These are phyloP conservation scores for Talaromyces wortmannii DNA, from an alignment of 495 filamentous ascomycete species.

Conservation along the genomic window DNA sequence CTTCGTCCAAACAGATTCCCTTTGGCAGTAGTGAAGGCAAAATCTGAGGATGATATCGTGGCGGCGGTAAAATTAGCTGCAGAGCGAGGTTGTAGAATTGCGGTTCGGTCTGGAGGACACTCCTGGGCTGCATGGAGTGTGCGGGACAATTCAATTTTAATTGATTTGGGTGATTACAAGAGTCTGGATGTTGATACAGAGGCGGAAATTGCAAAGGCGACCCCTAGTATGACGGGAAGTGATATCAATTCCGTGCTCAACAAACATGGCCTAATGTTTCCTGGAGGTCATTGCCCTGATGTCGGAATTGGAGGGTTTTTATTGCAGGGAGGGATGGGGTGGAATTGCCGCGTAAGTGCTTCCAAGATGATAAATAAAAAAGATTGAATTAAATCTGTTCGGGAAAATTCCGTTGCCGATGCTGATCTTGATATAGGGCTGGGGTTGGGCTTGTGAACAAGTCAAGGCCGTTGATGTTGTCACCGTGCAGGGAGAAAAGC, in stretches of 20 bases:
- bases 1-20: slow-evolving; percentile 32
- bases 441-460: slow-evolving; percentile 50
- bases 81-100: slow-evolving; percentile 27
- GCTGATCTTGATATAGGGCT: slow-evolving; percentile 20
- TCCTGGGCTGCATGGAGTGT: slow-evolving; percentile 48
- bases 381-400: too few species aligned
- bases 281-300: slow-evolving; percentile 48
- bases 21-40: slow-evolving; percentile 35
- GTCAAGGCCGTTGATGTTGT: slow-evolving; percentile 42
- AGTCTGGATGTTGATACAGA: slow-evolving; percentile 26
- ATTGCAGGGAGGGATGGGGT: slow-evolving; percentile 50
- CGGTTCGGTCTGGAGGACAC: slow-evolving; percentile 49
- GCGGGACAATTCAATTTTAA: slow-evolving; percentile 39
- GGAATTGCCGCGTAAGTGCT: slow-evolving; percentile 39
- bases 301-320: slow-evolving; percentile 50
- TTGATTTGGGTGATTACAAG: slow-evolving; percentile 35
- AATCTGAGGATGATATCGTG: slow-evolving; percentile 26
- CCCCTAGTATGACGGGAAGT: slow-evolving; percentile 36
- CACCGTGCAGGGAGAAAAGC: slow-evolving; percentile 29
- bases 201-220: slow-evolving; percentile 23
- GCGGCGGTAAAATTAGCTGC: slow-evolving; percentile 37
- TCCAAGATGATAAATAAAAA: neutral
- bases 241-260: slow-evolving; percentile 34
- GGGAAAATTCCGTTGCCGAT: too few species aligned
- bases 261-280: slow-evolving; percentile 32